These are phyloP conservation scores for Hymenoscyphus scutula DNA, from an alignment of 2,329 filamentous ascomycete genomes.

Conservation along the genomic window DNA sequence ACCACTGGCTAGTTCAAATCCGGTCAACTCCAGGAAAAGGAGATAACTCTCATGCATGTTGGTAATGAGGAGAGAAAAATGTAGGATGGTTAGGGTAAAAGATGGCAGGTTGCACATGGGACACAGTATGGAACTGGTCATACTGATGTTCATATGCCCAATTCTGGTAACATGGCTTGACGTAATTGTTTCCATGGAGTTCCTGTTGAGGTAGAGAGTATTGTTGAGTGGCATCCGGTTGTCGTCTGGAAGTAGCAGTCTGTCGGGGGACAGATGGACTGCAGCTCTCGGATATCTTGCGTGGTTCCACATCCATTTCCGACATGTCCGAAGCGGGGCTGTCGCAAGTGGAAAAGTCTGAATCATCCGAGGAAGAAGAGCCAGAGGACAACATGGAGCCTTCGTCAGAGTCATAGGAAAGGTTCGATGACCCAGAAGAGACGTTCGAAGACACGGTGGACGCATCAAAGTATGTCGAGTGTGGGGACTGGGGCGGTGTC, in stretches of 20 bases:
- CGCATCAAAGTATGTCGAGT: conserved; percentile 7
- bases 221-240: conserved; percentile 17
- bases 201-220: conserved; percentile 26
- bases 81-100: conserved; percentile 18
- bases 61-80: conserved; percentile 22
- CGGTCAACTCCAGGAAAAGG: conserved; percentile 13
- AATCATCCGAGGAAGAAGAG: conserved; percentile 27
- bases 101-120: conserved; percentile 19
- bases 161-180: conserved; percentile 25
- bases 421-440: conserved; percentile 51
- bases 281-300: conserved; percentile 14
- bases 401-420: conserved; percentile 38
- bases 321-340: conserved; percentile 1
- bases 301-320: conserved; percentile 14
- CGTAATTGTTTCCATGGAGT: conserved; percentile 18
- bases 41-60: conserved; percentile 13
- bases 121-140: conserved; percentile 20
- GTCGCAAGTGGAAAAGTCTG: conserved; percentile 23
- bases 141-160: conserved; percentile 27
- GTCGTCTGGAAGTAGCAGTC: background rate
- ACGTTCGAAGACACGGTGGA: conserved; percentile 11
- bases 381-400: conserved; percentile 30
- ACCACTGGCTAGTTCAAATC: conserved; percentile 18
- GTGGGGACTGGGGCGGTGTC: conserved; percentile 20
- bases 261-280: conserved; percentile 14